Conservation (phyloP, 148 eudicot genomes). For the Limonium bicolor region DNA sequence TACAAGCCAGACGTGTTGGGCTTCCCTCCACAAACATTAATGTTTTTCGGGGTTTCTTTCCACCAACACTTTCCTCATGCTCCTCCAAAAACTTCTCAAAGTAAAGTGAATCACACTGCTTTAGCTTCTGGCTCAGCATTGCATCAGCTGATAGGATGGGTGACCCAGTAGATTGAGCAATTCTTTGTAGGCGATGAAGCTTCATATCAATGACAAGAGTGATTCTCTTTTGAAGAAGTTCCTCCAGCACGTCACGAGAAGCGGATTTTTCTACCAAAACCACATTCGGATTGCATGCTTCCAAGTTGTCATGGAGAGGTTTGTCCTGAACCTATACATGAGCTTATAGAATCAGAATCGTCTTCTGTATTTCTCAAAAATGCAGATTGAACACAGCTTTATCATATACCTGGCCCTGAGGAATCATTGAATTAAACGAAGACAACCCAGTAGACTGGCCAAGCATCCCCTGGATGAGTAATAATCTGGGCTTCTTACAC, state of each 20-base stretch:
- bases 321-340: constrained; percentile 35
- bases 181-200: constrained; percentile 76
- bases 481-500: constrained; percentile 54
- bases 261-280: constrained; percentile 85
- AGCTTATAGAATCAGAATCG: constrained; percentile 8
- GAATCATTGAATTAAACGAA: constrained; percentile 60
- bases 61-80: constrained; percentile 44
- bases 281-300: constrained; percentile 58
- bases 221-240: constrained; percentile 55
- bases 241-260: constrained; percentile 62
- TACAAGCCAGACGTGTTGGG: constrained; percentile 65
- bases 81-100: constrained; percentile 78
- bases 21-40: constrained; percentile 91
- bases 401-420: constrained; percentile 33
- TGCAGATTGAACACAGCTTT: constrained; percentile 1
- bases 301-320: constrained; percentile 32
- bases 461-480: constrained; percentile 66
- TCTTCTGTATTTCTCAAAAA: neutral
- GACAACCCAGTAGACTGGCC: constrained; percentile 61
- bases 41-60: constrained; percentile 64
- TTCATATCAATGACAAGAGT: constrained; percentile 92
- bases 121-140: constrained; percentile 33
- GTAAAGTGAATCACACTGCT: constrained; percentile 53
- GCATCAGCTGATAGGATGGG: constrained; percentile 49
- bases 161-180: constrained; percentile 80